A percentile compares a stretch with the other conserved stretches of the same genome.
phyloP scores from a whole-genome alignment of 805 yeast species.

The Metschnikowia henanensis region DNA sequence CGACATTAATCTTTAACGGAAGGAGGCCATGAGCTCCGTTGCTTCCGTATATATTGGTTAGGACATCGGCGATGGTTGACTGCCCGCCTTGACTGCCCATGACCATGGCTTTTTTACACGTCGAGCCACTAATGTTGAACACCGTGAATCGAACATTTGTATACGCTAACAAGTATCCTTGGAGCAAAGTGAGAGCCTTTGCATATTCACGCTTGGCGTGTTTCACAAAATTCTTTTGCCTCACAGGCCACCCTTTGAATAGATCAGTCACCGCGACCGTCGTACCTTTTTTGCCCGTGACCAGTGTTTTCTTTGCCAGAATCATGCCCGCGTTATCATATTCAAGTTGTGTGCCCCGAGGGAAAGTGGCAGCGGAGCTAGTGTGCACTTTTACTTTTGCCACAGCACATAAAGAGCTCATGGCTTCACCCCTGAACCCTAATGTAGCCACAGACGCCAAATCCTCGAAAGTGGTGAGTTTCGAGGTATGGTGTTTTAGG shows the following conservation, averaged over 20 bases:
- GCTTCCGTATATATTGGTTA: slow-evolving; percentile 71
- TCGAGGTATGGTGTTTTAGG: slow-evolving; percentile 67
- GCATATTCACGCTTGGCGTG: slow-evolving; percentile 70
- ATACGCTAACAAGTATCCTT: slow-evolving; percentile 64
- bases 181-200: slow-evolving; percentile 62
- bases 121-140: slow-evolving; percentile 46
- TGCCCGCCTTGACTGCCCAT: slow-evolving; percentile 60
- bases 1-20: slow-evolving; percentile 45
- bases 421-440: slow-evolving; percentile 84
- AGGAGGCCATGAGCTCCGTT: slow-evolving; percentile 59
- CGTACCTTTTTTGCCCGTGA: slow-evolving; percentile 68
- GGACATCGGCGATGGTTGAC: slow-evolving; percentile 44
- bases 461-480: slow-evolving; percentile 56
- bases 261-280: slow-evolving; percentile 54
- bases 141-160: slow-evolving; percentile 60
- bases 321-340: slow-evolving; percentile 60
- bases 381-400: slow-evolving; percentile 49
- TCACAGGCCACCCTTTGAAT: slow-evolving; percentile 75
- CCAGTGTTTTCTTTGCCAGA: slow-evolving; percentile 27
- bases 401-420: slow-evolving; percentile 66
- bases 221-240: slow-evolving; percentile 70
- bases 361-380: slow-evolving; percentile 46
- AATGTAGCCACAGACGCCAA: slow-evolving; percentile 50
- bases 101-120: slow-evolving; percentile 48
- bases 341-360: slow-evolving; percentile 56